A percentile compares a stretch with the other conserved stretches of the same genome.
Evolutionary conservation across 2,329 filamentous ascomycete species (phyloP).

Genomic region (Blastomyces silverae): DNA sequence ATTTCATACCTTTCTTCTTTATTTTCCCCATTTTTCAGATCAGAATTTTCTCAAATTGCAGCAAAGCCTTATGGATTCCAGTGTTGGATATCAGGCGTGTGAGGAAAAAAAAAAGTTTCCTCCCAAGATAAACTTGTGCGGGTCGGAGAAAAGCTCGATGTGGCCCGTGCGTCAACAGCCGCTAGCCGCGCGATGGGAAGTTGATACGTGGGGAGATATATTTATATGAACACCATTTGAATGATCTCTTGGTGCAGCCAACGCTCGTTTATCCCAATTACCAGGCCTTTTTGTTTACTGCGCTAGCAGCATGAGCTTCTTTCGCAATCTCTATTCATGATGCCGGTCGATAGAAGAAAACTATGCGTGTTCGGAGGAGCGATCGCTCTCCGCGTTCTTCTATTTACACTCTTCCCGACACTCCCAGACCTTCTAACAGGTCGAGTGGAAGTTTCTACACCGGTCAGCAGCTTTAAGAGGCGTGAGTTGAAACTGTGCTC

Average conservation of each 20-base stretch:
- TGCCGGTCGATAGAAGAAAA: conserved; percentile 54
- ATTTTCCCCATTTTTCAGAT: conserved; percentile 58
- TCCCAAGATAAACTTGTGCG: conserved; percentile 30
- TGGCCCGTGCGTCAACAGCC: conserved; percentile 20
- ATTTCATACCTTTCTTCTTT: conserved; percentile 71
- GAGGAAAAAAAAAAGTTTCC: conserved; percentile 36
- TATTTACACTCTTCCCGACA: conserved; percentile 74
- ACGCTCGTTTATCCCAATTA: background rate
- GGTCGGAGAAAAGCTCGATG: conserved; percentile 17
- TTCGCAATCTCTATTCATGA: conserved; percentile 25
- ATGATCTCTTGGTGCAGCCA: background rate
- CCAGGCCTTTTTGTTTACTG: background rate
- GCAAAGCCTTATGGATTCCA: background rate
- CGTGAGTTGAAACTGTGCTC: conserved; percentile 49
- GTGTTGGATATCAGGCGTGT: conserved; percentile 13
- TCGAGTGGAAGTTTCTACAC: conserved; percentile 93
- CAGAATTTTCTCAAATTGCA: background rate
- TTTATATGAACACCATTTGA: background rate
- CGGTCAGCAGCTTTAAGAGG: conserved; percentile 96
- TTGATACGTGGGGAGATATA: conserved; percentile 7
- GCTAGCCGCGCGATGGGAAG: background rate
- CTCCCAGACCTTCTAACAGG: conserved; percentile 79
- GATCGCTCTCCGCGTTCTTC: conserved; percentile 67
- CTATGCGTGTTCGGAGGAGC: conserved; percentile 66
- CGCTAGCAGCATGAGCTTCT: background rate